phyloP scores from a whole-genome alignment of 2,329 filamentous ascomycete genomes.

The Aspergillus neotritici region DNA sequence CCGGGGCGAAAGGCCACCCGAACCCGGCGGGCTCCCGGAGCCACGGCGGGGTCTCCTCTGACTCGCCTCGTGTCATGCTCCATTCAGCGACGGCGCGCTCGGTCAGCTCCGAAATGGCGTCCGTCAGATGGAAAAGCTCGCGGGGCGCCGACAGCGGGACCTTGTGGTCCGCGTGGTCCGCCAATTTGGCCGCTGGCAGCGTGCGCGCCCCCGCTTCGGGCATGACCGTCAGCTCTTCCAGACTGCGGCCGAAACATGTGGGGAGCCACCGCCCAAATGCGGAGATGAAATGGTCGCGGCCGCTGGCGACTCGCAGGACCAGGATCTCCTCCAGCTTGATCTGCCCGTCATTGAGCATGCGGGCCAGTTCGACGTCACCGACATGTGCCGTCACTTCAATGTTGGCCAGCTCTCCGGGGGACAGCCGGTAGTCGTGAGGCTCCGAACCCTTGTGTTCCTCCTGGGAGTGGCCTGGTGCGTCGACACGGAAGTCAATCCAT shows the following conservation, averaged over 20 bases:
- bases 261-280: conserved; percentile 72
- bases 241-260: conserved; percentile 73
- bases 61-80: conserved; percentile 50
- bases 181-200: conserved; percentile 36
- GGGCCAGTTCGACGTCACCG: conserved; percentile 57
- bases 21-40: conserved; percentile 36
- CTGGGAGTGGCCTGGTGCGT: conserved; percentile 43
- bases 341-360: conserved; percentile 64
- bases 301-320: conserved; percentile 74
- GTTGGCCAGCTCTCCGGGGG: conserved; percentile 76
- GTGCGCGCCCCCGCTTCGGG: conserved; percentile 74
- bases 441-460: conserved; percentile 23
- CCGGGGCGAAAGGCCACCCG: conserved; percentile 56
- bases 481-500: conserved; percentile 69
- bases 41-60: conserved; percentile 45
- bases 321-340: conserved; percentile 74
- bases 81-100: conserved; percentile 58
- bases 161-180: conserved; percentile 28
- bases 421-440: conserved; percentile 57
- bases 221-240: conserved; percentile 82
- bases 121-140: conserved; percentile 84
- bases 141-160: conserved; percentile 71
- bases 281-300: conserved; percentile 87
- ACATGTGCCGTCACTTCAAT: conserved; percentile 65
- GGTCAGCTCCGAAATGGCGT: conserved; percentile 61